A percentile compares a stretch with the other conserved stretches of the same genome.
phyloP scores from a whole-genome alignment of 2,329 filamentous ascomycete species.

The Botrytis porri region DNA sequence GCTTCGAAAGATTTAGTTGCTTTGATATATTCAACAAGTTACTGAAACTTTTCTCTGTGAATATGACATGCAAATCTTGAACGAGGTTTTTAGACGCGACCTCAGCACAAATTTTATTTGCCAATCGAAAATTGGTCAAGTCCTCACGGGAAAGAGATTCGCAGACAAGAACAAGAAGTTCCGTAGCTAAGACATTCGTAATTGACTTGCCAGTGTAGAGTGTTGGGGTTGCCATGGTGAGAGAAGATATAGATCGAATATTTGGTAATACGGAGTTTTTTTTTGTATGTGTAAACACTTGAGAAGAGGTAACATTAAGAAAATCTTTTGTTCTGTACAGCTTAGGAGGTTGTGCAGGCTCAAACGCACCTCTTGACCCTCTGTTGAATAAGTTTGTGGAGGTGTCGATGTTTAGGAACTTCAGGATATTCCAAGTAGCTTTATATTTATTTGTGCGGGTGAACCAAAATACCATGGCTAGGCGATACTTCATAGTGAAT shows the following conservation, averaged over 20 bases:
- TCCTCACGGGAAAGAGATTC: not conserved
- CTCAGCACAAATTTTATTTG: not conserved
- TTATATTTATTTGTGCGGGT: not conserved
- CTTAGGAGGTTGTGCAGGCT: not conserved
- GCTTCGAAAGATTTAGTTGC: not conserved
- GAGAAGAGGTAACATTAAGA: not conserved
- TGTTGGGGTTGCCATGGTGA: not conserved
- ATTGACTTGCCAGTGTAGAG: not conserved
- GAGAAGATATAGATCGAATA: not conserved
- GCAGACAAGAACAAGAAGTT: conserved; percentile 1
- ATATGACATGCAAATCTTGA: not conserved
- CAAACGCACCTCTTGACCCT: too few species aligned
- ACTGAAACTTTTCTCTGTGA: not conserved
- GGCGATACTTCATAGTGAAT: not conserved
- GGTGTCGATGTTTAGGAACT: not conserved
- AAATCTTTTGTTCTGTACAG: not conserved
- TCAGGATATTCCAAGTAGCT: not conserved
- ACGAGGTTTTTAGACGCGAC: not conserved
- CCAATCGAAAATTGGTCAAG: not conserved
- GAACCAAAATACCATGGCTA: not conserved
- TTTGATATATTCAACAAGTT: conserved; percentile 2
- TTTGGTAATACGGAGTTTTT: not conserved
- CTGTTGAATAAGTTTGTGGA: not conserved
- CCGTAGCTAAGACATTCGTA: not conserved
- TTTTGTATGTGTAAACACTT: not conserved